Percentiles rank a stretch among this genome's conserved stretches.
Conservation (phyloP, 306 rosid genomes). For the Quercus wislizeni region DNA sequence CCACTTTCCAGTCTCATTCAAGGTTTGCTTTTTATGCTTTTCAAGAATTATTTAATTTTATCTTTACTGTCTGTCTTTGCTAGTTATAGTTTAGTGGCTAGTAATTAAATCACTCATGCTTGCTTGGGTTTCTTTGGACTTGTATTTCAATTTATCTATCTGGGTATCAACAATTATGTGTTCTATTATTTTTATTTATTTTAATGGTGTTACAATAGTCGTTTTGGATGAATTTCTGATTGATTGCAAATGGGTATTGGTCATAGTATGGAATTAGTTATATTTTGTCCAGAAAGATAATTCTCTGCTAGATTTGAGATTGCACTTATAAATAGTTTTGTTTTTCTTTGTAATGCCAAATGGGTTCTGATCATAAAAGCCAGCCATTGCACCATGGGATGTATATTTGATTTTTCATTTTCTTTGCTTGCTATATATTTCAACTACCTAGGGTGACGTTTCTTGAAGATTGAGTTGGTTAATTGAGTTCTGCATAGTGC, state of each 20-base stretch:
- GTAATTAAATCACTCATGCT: background rate
- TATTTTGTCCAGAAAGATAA: background rate
- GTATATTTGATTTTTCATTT: background rate
- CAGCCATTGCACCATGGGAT: background rate
- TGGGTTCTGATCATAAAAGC: background rate
- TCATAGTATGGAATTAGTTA: constrained; percentile 8
- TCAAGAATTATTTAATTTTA: constrained; percentile 8
- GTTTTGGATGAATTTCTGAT: constrained; percentile 17
- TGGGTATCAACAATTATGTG: background rate
- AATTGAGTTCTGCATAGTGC: background rate
- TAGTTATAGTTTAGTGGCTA: constrained; percentile 15
- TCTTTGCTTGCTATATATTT: background rate
- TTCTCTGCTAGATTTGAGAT: background rate
- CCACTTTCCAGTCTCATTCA: constrained; percentile 41
- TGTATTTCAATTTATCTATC: background rate
- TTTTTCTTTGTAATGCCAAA: background rate
- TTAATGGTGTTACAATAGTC: background rate
- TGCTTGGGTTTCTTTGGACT: background rate
- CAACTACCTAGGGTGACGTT: background rate
- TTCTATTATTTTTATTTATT: background rate
- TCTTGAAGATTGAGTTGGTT: constrained; percentile 1
- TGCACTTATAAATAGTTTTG: background rate
- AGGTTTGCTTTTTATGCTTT: constrained; percentile 44
- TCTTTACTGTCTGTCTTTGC: background rate
- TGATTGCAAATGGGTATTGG: constrained; percentile 18